Percentiles rank a stretch among this genome's conserved stretches.
phyloP scores from a whole-genome alignment of 2,329 filamentous ascomycete species.

The Moelleriella libera region DNA sequence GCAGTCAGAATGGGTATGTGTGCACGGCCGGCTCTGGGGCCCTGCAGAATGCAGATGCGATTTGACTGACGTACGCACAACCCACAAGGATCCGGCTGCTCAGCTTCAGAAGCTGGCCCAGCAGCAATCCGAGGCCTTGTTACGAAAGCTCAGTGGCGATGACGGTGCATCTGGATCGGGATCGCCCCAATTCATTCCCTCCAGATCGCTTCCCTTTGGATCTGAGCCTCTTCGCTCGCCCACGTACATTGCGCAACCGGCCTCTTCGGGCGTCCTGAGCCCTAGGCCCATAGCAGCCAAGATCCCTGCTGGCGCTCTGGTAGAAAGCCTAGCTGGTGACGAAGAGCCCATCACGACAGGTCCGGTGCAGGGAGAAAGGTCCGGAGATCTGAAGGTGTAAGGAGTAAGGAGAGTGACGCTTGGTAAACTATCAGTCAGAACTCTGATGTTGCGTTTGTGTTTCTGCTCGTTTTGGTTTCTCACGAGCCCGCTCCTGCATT shows the following conservation, averaged over 20 bases:
- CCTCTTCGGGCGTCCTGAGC: conserved; percentile 4
- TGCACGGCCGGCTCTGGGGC: conserved; percentile 35
- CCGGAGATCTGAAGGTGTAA: background rate
- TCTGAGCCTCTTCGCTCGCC: conserved; percentile 26
- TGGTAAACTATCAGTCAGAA: too few species aligned
- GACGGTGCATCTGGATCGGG: conserved; percentile 11
- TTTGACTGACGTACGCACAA: conserved; percentile 36
- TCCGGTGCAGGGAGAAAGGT: background rate
- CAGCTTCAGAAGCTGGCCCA: conserved; percentile 57
- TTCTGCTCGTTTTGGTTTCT: too few species aligned
- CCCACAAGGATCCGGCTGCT: conserved; percentile 51
- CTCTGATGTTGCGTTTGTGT: too few species aligned
- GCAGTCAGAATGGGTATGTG: conserved; percentile 91
- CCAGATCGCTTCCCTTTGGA: conserved; percentile 35
- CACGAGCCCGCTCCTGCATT: too few species aligned
- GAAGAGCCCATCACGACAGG: background rate
- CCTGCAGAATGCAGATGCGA: conserved; percentile 40
- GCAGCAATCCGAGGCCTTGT: conserved; percentile 49
- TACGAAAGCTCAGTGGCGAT: conserved; percentile 33
- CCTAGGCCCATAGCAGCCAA: conserved; percentile 3
- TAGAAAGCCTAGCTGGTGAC: background rate
- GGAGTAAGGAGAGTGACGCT: too few species aligned
- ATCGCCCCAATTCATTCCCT: conserved; percentile 29
- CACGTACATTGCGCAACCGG: conserved; percentile 13
- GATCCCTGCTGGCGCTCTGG: background rate